These are phyloP conservation scores for Kluyveromyces siamensis DNA, from an alignment of 805 yeast genomes.

Conservation along the genomic window DNA sequence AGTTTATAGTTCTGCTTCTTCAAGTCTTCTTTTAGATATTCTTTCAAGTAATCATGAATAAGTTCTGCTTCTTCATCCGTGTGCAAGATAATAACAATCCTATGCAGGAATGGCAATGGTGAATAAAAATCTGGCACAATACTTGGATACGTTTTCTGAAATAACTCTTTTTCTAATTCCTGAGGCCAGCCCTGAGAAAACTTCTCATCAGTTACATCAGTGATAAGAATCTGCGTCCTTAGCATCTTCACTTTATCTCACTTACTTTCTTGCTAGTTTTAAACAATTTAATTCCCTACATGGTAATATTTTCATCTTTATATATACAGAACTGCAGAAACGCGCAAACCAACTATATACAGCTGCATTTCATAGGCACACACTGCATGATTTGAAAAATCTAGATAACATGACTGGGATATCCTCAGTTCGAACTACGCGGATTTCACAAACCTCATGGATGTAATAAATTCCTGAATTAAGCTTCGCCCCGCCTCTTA, in stretches of 20 bases:
- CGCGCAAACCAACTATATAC: not conserved
- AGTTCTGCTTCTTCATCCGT: conserved; percentile 14
- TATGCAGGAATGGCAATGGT: conserved; percentile 34
- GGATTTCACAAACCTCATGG: too few species aligned
- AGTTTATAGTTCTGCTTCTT: conserved; percentile 16
- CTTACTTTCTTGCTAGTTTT: not conserved
- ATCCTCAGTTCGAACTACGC: too few species aligned
- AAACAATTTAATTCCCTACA: not conserved
- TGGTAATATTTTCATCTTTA: not conserved
- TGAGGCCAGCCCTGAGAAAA: conserved; percentile 22
- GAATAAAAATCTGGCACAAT: conserved; percentile 27
- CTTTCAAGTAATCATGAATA: conserved; percentile 16
- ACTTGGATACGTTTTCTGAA: conserved; percentile 17
- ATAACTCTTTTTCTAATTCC: conserved; percentile 15
- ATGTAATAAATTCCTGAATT: too few species aligned
- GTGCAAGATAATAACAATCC: conserved; percentile 32
- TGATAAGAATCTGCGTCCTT: conserved; percentile 26
- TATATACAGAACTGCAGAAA: not conserved
- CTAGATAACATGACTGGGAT: too few species aligned
- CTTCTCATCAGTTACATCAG: conserved; percentile 20
- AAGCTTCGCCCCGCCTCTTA: too few species aligned
- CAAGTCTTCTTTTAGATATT: conserved; percentile 5
- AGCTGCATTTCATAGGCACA: too few species aligned
- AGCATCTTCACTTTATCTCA: not conserved
- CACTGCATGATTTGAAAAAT: too few species aligned